phyloP scores from a whole-genome alignment of 23 red algal genomes.

The Agarophyton chilense region DNA sequence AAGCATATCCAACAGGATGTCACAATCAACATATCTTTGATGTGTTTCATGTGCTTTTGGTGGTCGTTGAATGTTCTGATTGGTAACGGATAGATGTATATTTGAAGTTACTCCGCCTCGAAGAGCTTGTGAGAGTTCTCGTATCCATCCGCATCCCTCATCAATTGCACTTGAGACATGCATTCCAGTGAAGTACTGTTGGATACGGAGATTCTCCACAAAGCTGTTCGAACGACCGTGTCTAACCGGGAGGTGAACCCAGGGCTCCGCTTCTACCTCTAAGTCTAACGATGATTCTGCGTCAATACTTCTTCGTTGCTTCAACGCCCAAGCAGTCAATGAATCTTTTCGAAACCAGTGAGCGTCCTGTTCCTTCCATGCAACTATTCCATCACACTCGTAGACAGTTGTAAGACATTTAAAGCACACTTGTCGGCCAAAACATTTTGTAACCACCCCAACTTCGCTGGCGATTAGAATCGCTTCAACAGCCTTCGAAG shows the following conservation, averaged over 20 bases:
- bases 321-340: constrained; percentile 19
- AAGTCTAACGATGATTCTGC: constrained; percentile 1
- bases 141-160: constrained; percentile 60
- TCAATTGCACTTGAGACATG: constrained; percentile 35
- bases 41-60: background rate
- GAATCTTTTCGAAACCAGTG: constrained; percentile 16
- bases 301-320: constrained; percentile 13
- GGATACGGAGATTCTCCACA: constrained; percentile 38
- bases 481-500: constrained; percentile 29
- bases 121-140: constrained; percentile 40
- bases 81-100: background rate
- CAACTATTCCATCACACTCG: constrained; percentile 30
- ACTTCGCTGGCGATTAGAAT: constrained; percentile 47
- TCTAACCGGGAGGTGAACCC: constrained; percentile 1
- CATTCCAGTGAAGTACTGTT: constrained; percentile 55
- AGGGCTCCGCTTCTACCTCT: constrained; percentile 5
- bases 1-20: constrained; percentile 39
- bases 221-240: background rate
- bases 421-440: constrained; percentile 29
- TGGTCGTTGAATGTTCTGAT: no score
- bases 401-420: constrained; percentile 54
- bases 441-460: background rate
- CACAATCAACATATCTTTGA: background rate
- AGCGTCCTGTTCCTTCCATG: constrained; percentile 32
- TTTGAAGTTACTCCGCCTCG: background rate